phyloP scores from a whole-genome alignment of 2,329 filamentous ascomycete genomes.

The Claviceps africana region DNA sequence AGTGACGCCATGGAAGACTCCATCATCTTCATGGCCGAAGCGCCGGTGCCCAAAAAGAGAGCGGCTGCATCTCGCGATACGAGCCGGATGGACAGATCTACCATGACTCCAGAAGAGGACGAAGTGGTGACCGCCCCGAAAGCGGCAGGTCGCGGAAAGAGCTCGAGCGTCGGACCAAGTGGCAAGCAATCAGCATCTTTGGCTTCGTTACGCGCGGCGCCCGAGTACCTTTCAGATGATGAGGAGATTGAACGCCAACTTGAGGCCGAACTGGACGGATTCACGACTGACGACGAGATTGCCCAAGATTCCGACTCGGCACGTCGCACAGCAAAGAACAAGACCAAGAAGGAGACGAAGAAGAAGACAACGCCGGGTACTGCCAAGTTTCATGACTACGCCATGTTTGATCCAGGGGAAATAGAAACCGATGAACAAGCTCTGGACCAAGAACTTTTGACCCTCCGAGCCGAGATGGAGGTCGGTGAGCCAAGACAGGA shows the following conservation, averaged over 20 bases:
- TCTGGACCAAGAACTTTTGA: slow-evolving; percentile 36
- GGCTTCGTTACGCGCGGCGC: slow-evolving; percentile 25
- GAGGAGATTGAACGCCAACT: slow-evolving; percentile 53
- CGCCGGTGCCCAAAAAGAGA: slow-evolving; percentile 45
- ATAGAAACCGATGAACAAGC: slow-evolving; percentile 30
- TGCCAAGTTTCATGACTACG: slow-evolving; percentile 25
- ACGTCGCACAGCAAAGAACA: slow-evolving; percentile 18
- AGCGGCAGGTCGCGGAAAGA: slow-evolving; percentile 16
- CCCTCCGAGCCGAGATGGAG: slow-evolving; percentile 36
- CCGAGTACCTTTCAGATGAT: slow-evolving; percentile 39
- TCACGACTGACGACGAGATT: slow-evolving; percentile 37
- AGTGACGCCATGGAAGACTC: slow-evolving; percentile 46
- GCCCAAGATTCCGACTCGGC: slow-evolving; percentile 32
- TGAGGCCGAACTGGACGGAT: slow-evolving; percentile 48
- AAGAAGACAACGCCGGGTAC: slow-evolving; percentile 15
- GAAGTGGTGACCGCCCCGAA: slow-evolving; percentile 26
- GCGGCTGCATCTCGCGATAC: slow-evolving; percentile 37
- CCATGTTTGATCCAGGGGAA: slow-evolving; percentile 39
- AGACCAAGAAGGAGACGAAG: slow-evolving; percentile 1
- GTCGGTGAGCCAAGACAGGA: slow-evolving; percentile 22
- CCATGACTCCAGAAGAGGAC: slow-evolving; percentile 24
- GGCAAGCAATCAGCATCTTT: slow-evolving; percentile 34
- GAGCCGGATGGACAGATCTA: slow-evolving; percentile 25
- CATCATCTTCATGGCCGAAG: slow-evolving; percentile 26
- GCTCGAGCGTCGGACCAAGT: slow-evolving; percentile 25